Conservation (phyloP, 352 stramenopile genomes). For the Thraustochytrium sp. region DNA sequence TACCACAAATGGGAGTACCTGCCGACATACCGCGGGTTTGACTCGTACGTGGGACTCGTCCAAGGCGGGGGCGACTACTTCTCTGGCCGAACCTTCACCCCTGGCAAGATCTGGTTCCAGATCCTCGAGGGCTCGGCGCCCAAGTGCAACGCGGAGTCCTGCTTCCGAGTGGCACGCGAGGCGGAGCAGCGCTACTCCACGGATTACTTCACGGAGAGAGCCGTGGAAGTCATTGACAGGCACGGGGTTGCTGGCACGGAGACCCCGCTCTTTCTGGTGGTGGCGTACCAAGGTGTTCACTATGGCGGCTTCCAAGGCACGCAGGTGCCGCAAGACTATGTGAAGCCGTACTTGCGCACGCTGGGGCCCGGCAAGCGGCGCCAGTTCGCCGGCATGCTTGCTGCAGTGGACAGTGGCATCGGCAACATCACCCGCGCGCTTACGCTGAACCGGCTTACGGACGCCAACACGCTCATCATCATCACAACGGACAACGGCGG, state of each 20-base stretch:
- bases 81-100: background rate
- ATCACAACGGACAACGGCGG: conserved; percentile 37
- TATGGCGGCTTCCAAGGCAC: background rate
- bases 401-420: background rate
- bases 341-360: background rate
- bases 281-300: background rate
- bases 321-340: background rate
- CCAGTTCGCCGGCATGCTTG: conserved; percentile 14
- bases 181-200: background rate
- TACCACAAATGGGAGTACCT: conserved; percentile 19
- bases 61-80: conserved; percentile 7
- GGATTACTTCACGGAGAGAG: conserved; percentile 8
- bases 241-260: background rate
- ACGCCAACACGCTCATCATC: conserved; percentile 30
- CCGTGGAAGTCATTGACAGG: background rate
- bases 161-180: background rate
- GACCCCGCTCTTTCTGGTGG: background rate
- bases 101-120: background rate
- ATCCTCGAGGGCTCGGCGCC: background rate
- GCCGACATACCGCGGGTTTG: conserved; percentile 46
- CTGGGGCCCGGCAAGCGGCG: background rate
- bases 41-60: conserved; percentile 43
- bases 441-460: background rate
- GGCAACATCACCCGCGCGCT: background rate
- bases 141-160: background rate